A percentile compares a stretch with the other conserved stretches of the same genome.
These are phyloP conservation scores for Pseudogymnoascus sp. DNA, from an alignment of 2,329 filamentous ascomycete species.

Conservation along the genomic window DNA sequence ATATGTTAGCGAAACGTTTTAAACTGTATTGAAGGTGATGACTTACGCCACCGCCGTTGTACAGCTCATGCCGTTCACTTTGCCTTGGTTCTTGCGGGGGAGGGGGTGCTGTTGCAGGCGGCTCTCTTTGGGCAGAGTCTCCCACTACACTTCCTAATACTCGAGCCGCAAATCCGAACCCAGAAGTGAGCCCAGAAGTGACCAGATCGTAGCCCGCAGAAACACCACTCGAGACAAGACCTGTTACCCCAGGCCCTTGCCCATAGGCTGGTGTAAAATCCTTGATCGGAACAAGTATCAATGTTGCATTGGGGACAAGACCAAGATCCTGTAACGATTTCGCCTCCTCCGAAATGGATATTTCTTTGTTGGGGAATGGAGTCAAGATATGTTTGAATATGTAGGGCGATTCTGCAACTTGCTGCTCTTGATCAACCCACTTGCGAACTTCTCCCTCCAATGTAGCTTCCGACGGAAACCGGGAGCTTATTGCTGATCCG, in stretches of 20 bases:
- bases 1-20: background rate
- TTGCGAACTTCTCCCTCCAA: constrained; percentile 60
- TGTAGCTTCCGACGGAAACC: constrained; percentile 58
- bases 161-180: constrained; percentile 35
- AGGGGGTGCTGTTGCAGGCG: background rate
- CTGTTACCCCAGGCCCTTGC: constrained; percentile 22
- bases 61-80: constrained; percentile 10
- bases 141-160: constrained; percentile 33
- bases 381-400: constrained; percentile 78
- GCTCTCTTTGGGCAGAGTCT: background rate
- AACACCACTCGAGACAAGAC: constrained; percentile 31
- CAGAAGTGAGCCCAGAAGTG: constrained; percentile 37
- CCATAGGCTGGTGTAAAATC: constrained; percentile 54
- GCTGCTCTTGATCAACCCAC: constrained; percentile 59
- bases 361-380: constrained; percentile 65
- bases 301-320: constrained; percentile 70
- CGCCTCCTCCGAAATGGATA: constrained; percentile 69
- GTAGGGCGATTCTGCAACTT: constrained; percentile 47
- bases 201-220: constrained; percentile 31
- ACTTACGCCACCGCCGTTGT: background rate
- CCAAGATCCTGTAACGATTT: constrained; percentile 62
- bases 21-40: background rate
- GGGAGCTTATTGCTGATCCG: constrained; percentile 68
- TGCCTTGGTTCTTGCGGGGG: constrained; percentile 25
- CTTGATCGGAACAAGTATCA: constrained; percentile 70